phyloP scores from a whole-genome alignment of 352 stramenopile genomes.

The Pythium phragmitis region DNA sequence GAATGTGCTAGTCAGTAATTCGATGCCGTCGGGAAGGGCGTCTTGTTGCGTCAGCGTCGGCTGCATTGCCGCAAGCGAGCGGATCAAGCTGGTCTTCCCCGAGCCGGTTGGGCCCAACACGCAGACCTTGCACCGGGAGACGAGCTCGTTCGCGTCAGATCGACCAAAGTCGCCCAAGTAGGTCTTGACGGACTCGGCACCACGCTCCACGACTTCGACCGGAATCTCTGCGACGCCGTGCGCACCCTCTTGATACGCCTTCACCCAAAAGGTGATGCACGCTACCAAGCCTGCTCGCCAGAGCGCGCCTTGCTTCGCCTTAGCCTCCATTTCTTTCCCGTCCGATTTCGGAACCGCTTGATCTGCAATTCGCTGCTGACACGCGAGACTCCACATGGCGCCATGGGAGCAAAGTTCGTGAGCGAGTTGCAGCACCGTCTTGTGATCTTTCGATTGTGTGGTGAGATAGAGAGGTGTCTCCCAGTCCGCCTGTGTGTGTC shows the following conservation, averaged over 20 bases:
- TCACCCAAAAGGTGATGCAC: not conserved
- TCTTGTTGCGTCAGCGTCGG: conserved; percentile 2
- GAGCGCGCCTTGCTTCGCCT: not conserved
- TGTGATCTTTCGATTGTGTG: not conserved
- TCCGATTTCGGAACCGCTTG: not conserved
- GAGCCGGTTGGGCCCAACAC: conserved; percentile 31
- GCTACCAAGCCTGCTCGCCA: not conserved
- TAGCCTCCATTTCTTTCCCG: not conserved
- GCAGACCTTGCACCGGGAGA: conserved; percentile 31
- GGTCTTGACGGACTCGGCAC: conserved; percentile 9
- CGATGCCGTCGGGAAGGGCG: not conserved
- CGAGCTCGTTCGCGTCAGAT: conserved; percentile 3
- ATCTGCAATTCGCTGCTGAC: not conserved
- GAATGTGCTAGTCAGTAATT: conserved; percentile 3
- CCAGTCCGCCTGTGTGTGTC: not conserved
- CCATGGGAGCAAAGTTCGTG: not conserved
- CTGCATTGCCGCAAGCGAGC: conserved; percentile 24
- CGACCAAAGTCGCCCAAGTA: conserved; percentile 17
- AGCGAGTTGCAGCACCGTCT: not conserved
- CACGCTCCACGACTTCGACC: conserved; percentile 25
- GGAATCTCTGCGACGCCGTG: not conserved
- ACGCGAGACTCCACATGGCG: not conserved
- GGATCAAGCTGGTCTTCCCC: conserved; percentile 39
- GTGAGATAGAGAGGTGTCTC: conserved; percentile 3
- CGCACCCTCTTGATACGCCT: not conserved